A percentile compares a stretch with the other conserved stretches of the same genome.
phyloP scores from a whole-genome alignment of 2,329 filamentous ascomycete species.

The Colletotrichum shisoi region DNA sequence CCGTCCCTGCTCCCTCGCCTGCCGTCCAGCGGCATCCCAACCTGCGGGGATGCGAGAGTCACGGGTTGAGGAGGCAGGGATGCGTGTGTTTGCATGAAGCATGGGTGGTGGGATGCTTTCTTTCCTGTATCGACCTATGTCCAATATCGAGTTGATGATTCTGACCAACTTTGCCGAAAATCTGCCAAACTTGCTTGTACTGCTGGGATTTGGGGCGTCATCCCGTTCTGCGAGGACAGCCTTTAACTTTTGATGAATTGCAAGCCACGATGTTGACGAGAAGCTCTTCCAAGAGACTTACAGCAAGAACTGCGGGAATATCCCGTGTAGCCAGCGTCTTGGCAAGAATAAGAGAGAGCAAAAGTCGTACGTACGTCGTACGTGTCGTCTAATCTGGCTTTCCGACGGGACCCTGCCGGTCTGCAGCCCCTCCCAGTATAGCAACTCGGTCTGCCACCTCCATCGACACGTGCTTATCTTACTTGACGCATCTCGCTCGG shows the following conservation, averaged over 20 bases:
- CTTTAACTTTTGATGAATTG: neutral
- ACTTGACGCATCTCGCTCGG: constrained; percentile 11
- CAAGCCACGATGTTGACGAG: neutral
- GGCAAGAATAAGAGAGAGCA: neutral
- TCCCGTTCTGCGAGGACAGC: neutral
- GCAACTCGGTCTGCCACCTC: neutral
- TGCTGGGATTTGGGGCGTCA: neutral
- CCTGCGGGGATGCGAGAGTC: constrained; percentile 19
- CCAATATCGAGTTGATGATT: neutral
- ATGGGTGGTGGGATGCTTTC: neutral
- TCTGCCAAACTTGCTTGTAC: neutral
- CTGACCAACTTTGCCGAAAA: neutral
- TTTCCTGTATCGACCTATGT: neutral
- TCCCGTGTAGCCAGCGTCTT: neutral
- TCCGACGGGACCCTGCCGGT: neutral
- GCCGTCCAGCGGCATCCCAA: constrained; percentile 11
- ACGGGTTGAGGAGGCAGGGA: constrained; percentile 26
- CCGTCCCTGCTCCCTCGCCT: constrained; percentile 10
- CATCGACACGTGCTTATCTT: constrained; percentile 12
- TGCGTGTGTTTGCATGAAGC: constrained; percentile 15
- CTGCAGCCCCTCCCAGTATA: neutral
- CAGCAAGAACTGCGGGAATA: neutral
- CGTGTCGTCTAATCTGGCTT: constrained; percentile 11
- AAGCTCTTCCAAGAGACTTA: neutral
- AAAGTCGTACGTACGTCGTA: neutral